Evolutionary conservation across 805 yeast species (phyloP), one percentile per base, ranked within the genome.

Genomic region (Lipomyces sp.): DNA sequence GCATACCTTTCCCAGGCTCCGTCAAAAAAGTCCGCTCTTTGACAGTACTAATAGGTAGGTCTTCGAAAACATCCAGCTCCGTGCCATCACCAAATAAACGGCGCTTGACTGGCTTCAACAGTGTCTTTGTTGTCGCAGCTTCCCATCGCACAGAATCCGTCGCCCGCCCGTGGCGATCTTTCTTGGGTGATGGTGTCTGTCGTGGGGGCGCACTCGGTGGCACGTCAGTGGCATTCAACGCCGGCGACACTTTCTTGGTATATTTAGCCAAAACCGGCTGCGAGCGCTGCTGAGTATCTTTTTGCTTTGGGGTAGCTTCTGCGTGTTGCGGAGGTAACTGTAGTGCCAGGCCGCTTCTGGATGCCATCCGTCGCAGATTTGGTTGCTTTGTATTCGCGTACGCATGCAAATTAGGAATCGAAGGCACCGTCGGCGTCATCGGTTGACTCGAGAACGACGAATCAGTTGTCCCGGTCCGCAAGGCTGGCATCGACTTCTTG

Each of bases 31-130:
- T 59, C 7, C 61, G 63, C 53, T 69, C 72, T 29, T 42, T 64
- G 2, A 63, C 64, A 29, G 62, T 18, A 56, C 57, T 65, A 33
- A 66, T 63, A 24, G 68, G 68, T 53, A 69, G 24, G 60, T 76
- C 79, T 5, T 76, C 73, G 15, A 78, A 75, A 18, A 73, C 76
- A 6, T 75, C 77, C 24, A 79, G 69, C 51, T 77, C 79, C 57
- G 77, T 70, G 0, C 80, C 81, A 59, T 79, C 70, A 5, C 72
- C 70, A 56, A 64, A 69, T 33, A 69, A 37, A 32, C 69, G 67
- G 48, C 71, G 57, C 53, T 63, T 53, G 13, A 68, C 66, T 4
- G 71, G 67, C 51, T 63, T 68, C 33, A 62, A 45, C 24, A 66
- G 24, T n/a, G 69, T 63, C 59, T 63, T 65, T n/a, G 69, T 62